Evolutionary conservation across 176 grass and related monocot species (phyloP), one percentile per base, ranked within the genome.

Genomic region (Miscanthus lutarioriparius): DNA sequence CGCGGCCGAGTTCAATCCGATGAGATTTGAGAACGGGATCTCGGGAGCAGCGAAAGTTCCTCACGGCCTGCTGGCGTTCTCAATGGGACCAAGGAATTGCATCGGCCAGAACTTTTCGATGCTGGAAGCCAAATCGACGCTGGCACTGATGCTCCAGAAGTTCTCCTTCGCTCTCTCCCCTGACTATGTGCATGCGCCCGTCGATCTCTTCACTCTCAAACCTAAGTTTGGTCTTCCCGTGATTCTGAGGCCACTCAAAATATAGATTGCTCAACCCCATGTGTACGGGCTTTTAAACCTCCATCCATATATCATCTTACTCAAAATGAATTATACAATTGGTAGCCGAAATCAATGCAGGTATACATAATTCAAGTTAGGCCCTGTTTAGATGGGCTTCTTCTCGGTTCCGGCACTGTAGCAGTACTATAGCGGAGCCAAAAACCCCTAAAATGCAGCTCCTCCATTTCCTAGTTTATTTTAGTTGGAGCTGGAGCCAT

Each of bases 161-260:
- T 80, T 80, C n/a, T 74, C 84, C 0, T 80, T 86, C 69, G 16
- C 32, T n/a, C 33, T 86, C 39, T 74, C 84, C n/a, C 77, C 58
- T 7, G 64, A 16, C 1, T 86, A 74, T n/a, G 85, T 86, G 9
- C 85, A 86, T 25, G 85, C 85, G 0, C 85, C 77, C 5, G 1
- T 6, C 0, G 69, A 86, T 6, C 1, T 66, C 11, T 8, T 86
- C 15, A 32, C 66, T 0, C 32, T 86, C 10, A 49, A 53, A 27
- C 77, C 85, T 0, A 80, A 64, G 23, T 86, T 80, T 72, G 84
- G 77, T 3, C 58, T 86, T 10, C 76, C 76, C 4, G 4, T 86
- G 1, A 25, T 64, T 15, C 2, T 80, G 16, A 86, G 30, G 56
- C 43, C 0, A 12, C 17, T 37, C 36, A 37, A 37, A 37, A 37